These are phyloP conservation scores for Lasiodiplodia theobromae DNA, from an alignment of 2,329 filamentous ascomycete genomes.

Conservation along the genomic window DNA sequence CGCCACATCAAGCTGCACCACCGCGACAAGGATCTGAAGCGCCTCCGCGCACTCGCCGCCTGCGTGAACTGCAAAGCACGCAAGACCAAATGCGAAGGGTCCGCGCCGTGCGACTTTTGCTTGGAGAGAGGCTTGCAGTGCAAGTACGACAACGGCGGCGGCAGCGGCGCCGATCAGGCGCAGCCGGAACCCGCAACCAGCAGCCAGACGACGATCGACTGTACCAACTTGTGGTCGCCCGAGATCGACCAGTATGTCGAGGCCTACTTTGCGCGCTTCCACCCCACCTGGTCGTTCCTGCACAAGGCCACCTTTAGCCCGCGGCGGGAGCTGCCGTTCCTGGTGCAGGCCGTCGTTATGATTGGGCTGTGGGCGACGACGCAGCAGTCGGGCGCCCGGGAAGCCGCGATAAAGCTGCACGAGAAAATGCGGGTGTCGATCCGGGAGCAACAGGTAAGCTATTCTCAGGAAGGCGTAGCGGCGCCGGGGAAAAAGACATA, in stretches of 20 bases:
- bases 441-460: not conserved
- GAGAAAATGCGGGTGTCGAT: not conserved
- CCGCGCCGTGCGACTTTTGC: not conserved
- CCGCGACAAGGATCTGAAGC: not conserved
- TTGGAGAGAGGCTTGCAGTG: not conserved
- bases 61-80: not conserved
- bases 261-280: not conserved
- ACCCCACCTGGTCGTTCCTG: not conserved
- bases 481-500: too few species aligned
- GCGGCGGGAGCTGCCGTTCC: not conserved
- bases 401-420: not conserved
- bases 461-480: not conserved
- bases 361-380: constrained; percentile 2
- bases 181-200: too few species aligned
- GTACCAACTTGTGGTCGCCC: not conserved
- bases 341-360: constrained; percentile 9
- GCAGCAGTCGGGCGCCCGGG: not conserved
- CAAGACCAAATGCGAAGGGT: not conserved
- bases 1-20: not conserved
- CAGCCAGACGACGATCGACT: not conserved
- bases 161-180: too few species aligned
- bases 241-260: not conserved
- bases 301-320: constrained; percentile 13
- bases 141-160: not conserved
- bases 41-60: not conserved